Evolutionary conservation across 2,329 filamentous ascomycete species (phyloP).

Genomic region (Sclerotinia subarctica): DNA sequence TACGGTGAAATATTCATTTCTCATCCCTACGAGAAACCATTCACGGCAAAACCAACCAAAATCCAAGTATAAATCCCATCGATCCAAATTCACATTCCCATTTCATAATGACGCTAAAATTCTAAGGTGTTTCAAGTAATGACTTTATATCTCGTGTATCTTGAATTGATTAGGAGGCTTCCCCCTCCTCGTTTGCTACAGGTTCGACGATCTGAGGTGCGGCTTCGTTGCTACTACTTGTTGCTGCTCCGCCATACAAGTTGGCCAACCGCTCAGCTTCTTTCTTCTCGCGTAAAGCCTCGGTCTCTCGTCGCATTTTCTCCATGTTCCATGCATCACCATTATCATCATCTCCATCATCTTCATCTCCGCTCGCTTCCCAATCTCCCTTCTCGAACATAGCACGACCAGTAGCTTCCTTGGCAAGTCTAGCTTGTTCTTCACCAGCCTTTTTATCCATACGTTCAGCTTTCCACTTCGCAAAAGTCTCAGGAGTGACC

Average conservation of each 20-base stretch:
- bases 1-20: not conserved
- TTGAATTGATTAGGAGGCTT: constrained; percentile 27
- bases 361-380: constrained; percentile 61
- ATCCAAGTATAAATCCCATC: not conserved
- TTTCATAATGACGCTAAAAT: constrained; percentile 31
- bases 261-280: constrained; percentile 66
- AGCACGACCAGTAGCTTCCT: constrained; percentile 91
- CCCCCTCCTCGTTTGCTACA: constrained; percentile 23
- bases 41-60: not conserved
- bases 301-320: constrained; percentile 80
- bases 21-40: not conserved
- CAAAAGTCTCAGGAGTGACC: constrained; percentile 87
- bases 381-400: constrained; percentile 97
- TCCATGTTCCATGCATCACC: constrained; percentile 70
- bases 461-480: constrained; percentile 95
- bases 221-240: constrained; percentile 26
- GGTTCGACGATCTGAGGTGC: constrained; percentile 23
- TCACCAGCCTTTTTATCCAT: constrained; percentile 95
- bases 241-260: constrained; percentile 25
- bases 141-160: constrained; percentile 14
- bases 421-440: constrained; percentile 82
- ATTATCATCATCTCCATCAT: constrained; percentile 46
- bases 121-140: constrained; percentile 22
- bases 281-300: constrained; percentile 67
- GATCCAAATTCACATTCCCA: constrained; percentile 19